Percentiles rank a stretch among this genome's conserved stretches.
Conservation (phyloP, 495 filamentous ascomycete genomes). For the Penicillium lividum region DNA sequence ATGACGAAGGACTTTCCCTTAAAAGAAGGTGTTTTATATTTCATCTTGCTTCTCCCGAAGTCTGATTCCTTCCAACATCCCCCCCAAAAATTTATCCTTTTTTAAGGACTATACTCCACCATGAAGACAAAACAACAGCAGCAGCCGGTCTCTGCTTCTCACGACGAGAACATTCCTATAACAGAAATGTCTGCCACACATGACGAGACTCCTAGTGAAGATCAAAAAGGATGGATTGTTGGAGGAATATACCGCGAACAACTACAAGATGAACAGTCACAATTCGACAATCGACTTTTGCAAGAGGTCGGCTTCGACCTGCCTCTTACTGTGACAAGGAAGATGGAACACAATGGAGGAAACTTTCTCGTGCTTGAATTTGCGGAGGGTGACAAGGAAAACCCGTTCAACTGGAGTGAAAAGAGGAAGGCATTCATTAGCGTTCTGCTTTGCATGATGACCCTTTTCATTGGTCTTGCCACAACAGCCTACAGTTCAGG, state of each 20-base stretch:
- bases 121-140: conserved; percentile 27
- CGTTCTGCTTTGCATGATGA: conserved; percentile 46
- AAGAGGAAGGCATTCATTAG: conserved; percentile 43
- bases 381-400: conserved; percentile 38
- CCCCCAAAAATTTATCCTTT: conserved; percentile 5
- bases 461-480: conserved; percentile 49
- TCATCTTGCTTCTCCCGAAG: background rate
- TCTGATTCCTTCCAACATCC: conserved; percentile 1
- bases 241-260: conserved; percentile 37
- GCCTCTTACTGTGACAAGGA: conserved; percentile 38
- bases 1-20: conserved; percentile 18
- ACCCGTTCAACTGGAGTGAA: conserved; percentile 50
- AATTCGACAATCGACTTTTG: conserved; percentile 28
- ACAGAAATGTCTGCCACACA: conserved; percentile 4
- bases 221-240: conserved; percentile 30
- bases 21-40: conserved; percentile 9
- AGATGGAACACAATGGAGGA: conserved; percentile 30
- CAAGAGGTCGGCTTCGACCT: conserved; percentile 46
- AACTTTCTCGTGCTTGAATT: conserved; percentile 42
- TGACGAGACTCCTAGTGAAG: conserved; percentile 2
- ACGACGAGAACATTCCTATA: conserved; percentile 28
- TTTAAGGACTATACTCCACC: background rate
- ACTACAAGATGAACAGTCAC: conserved; percentile 19
- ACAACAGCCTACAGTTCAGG: conserved; percentile 51
- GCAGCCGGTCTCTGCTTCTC: conserved; percentile 28